phyloP scores from a whole-genome alignment of 176 grass and related monocot species.

The Avena atlantica region DNA sequence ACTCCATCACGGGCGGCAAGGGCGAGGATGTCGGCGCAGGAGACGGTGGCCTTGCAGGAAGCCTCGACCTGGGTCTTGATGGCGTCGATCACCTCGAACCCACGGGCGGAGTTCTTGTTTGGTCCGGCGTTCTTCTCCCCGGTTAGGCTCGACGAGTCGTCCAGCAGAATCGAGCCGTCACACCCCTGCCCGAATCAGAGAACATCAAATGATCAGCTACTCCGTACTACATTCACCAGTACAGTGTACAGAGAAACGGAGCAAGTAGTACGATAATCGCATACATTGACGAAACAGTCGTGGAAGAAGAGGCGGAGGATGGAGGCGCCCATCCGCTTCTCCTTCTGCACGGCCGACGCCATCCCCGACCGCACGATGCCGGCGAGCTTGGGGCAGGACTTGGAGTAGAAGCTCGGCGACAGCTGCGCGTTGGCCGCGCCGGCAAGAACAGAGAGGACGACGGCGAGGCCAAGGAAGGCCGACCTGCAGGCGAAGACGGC shows the following conservation, averaged over 20 bases:
- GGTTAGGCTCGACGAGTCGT: slow-evolving; percentile 61
- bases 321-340: slow-evolving; percentile 74
- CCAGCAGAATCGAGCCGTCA: slow-evolving; percentile 76
- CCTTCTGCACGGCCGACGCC: slow-evolving; percentile 56
- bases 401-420: slow-evolving; percentile 70
- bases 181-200: slow-evolving; percentile 53
- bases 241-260: background rate
- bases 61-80: slow-evolving; percentile 78
- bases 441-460: slow-evolving; percentile 25
- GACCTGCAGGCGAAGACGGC: slow-evolving; percentile 18
- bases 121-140: slow-evolving; percentile 82
- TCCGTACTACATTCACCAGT: no score
- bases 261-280: background rate
- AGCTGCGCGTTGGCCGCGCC: slow-evolving; percentile 42
- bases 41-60: slow-evolving; percentile 69
- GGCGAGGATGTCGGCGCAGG: slow-evolving; percentile 80
- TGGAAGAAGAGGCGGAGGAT: slow-evolving; percentile 81
- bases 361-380: slow-evolving; percentile 60
- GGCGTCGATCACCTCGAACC: slow-evolving; percentile 85
- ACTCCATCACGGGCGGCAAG: slow-evolving; percentile 75
- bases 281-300: slow-evolving; percentile 83
- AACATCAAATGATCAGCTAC: no score
- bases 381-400: slow-evolving; percentile 59
- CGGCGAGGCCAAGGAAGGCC: slow-evolving; percentile 31
- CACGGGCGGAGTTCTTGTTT: slow-evolving; percentile 70